Evolutionary conservation across 495 filamentous ascomycete genomes (phyloP).

Genomic region (Cercophora scortea): DNA sequence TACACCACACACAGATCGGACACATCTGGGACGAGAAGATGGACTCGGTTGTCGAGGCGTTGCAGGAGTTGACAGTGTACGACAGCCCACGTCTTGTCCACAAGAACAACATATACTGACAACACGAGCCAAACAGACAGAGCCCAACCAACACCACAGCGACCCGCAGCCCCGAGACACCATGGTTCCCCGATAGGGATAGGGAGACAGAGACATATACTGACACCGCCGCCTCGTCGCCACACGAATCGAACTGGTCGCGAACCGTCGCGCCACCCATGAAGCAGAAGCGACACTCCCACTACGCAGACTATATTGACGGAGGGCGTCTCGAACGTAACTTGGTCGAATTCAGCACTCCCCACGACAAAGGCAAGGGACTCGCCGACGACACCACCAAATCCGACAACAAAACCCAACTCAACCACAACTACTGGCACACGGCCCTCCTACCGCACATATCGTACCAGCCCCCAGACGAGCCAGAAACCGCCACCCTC

Average conservation of each 20-base stretch:
- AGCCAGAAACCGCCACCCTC: background rate
- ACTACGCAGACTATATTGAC: background rate
- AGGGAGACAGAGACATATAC: slow-evolving; percentile 4
- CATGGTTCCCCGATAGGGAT: slow-evolving; percentile 11
- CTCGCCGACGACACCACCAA: slow-evolving; percentile 1
- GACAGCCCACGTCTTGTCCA: background rate
- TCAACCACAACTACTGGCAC: background rate
- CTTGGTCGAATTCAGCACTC: slow-evolving; percentile 1
- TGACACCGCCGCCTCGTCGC: slow-evolving; percentile 12
- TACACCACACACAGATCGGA: background rate
- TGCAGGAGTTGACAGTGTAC: slow-evolving; percentile 12
- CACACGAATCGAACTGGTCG: slow-evolving; percentile 11
- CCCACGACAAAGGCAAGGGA: slow-evolving; percentile 7
- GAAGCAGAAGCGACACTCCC: background rate
- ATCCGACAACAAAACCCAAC: background rate
- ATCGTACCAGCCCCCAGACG: background rate
- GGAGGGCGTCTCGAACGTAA: background rate
- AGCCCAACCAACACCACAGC: slow-evolving; percentile 11
- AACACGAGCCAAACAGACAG: slow-evolving; percentile 5
- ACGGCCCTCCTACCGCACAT: background rate
- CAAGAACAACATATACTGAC: background rate
- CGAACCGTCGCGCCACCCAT: background rate
- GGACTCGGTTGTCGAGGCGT: slow-evolving; percentile 15
- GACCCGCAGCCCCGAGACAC: slow-evolving; percentile 11
- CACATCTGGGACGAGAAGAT: slow-evolving; percentile 13